phyloP scores from a whole-genome alignment of 2,329 filamentous ascomycete genomes.

The Pseudogymnoascus sp. region DNA sequence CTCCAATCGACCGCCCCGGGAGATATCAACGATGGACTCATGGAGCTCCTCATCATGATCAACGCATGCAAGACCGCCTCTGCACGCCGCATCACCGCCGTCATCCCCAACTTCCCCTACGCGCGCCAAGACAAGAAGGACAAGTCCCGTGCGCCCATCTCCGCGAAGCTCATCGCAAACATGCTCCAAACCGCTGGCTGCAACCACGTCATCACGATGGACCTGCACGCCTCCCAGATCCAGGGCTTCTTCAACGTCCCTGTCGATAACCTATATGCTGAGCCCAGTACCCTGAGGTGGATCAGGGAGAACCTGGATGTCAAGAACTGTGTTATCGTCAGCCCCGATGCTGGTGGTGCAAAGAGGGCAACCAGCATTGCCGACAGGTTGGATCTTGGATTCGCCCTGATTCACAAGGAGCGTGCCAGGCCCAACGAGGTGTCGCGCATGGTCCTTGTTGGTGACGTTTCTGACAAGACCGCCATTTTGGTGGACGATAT shows the following conservation, averaged over 20 bases:
- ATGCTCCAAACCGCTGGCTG: conserved; percentile 95
- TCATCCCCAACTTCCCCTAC: conserved; percentile 94
- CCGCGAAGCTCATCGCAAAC: conserved; percentile 90
- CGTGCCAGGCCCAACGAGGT: conserved; percentile 86
- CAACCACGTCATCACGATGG: conserved; percentile 92
- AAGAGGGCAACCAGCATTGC: conserved; percentile 93
- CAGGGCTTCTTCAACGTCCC: conserved; percentile 90
- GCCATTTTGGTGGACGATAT: conserved; percentile 97
- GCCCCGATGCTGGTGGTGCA: conserved; percentile 87
- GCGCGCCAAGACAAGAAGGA: conserved; percentile 98
- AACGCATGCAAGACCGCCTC: conserved; percentile 84
- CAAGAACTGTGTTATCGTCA: conserved; percentile 85
- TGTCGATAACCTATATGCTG: conserved; percentile 77
- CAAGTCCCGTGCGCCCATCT: conserved; percentile 91
- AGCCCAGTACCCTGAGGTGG: conserved; percentile 86
- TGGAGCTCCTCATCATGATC: conserved; percentile 98
- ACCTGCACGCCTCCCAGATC: conserved; percentile 87
- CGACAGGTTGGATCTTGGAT: conserved; percentile 80
- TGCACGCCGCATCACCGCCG: conserved; percentile 86
- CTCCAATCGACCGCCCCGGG: conserved; percentile 90
- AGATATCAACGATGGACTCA: conserved; percentile 95
- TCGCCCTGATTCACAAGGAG: conserved; percentile 96
- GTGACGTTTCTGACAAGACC: conserved; percentile 82
- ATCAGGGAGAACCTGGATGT: conserved; percentile 79
- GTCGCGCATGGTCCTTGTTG: conserved; percentile 90